A percentile compares a stretch with the other conserved stretches of the same genome.
phyloP scores from a whole-genome alignment of 148 eudicot genomes.

The Cornus florida region DNA sequence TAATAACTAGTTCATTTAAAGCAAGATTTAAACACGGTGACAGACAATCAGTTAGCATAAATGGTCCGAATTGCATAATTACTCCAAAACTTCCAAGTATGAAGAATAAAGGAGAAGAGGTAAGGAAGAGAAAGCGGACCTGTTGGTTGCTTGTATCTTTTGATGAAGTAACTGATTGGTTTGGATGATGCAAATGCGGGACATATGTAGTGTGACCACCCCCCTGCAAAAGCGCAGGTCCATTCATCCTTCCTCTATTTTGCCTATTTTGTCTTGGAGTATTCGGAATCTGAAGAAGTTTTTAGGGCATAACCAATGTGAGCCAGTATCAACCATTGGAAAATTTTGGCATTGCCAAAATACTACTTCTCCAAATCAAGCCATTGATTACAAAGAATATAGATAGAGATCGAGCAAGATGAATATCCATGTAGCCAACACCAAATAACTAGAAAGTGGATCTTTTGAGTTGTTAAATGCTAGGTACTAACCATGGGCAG shows the following conservation, averaged over 20 bases:
- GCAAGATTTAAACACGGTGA: too few relatives aligned
- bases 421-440: background rate
- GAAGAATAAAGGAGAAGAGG: background rate
- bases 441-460: background rate
- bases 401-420: background rate
- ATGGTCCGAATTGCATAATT: too few relatives aligned
- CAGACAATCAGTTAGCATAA: background rate
- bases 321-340: background rate
- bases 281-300: slow-evolving; percentile 39
- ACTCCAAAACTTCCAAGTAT: background rate
- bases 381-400: background rate
- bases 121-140: slow-evolving; percentile 32
- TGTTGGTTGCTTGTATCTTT: slow-evolving; percentile 48
- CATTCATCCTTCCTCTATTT: slow-evolving; percentile 47
- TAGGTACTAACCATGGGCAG: slow-evolving; percentile 39
- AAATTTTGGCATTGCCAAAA: background rate
- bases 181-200: slow-evolving; percentile 18
- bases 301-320: background rate
- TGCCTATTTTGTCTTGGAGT: slow-evolving; percentile 44
- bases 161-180: slow-evolving; percentile 24
- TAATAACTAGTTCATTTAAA: background rate
- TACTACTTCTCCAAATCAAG: background rate
- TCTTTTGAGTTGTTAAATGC: background rate
- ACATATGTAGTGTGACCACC: slow-evolving; percentile 26
- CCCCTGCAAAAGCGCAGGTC: slow-evolving; percentile 30